Conservation (phyloP, 2,329 filamentous ascomycete genomes). For the Cercospora janseana region DNA sequence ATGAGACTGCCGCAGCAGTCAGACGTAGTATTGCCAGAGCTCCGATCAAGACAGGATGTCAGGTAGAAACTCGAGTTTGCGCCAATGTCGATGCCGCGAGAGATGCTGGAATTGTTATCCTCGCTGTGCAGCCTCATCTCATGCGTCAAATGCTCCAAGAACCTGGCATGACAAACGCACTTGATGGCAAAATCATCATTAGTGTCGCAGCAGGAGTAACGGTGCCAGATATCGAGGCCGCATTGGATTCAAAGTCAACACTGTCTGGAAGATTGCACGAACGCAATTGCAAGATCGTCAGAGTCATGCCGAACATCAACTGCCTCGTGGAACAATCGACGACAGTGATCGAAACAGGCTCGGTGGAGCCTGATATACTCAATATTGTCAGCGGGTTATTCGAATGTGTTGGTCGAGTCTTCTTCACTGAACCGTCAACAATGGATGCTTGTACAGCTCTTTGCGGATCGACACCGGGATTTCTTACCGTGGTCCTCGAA, state of each 20-base stretch:
- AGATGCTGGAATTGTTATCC: constrained; percentile 11
- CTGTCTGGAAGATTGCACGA: background rate
- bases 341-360: constrained; percentile 11
- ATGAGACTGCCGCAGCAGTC: constrained; percentile 6
- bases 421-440: constrained; percentile 61
- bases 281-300: background rate
- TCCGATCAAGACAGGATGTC: background rate
- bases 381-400: constrained; percentile 71
- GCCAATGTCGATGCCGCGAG: constrained; percentile 6
- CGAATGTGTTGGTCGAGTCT: constrained; percentile 67
- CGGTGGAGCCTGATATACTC: background rate
- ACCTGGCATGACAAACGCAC: constrained; percentile 10
- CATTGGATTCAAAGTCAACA: background rate
- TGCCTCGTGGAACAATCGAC: constrained; percentile 10
- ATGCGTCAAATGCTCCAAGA: constrained; percentile 8
- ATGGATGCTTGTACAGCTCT: constrained; percentile 73
- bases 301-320: constrained; percentile 18
- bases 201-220: constrained; percentile 19
- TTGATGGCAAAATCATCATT: constrained; percentile 15
- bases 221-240: constrained; percentile 1
- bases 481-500: constrained; percentile 72
- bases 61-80: constrained; percentile 3
- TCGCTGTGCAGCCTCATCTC: constrained; percentile 17
- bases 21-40: background rate
- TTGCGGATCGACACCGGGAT: constrained; percentile 70